phyloP scores from a whole-genome alignment of 352 stramenopile species.

The Phytophthora palmivora region DNA sequence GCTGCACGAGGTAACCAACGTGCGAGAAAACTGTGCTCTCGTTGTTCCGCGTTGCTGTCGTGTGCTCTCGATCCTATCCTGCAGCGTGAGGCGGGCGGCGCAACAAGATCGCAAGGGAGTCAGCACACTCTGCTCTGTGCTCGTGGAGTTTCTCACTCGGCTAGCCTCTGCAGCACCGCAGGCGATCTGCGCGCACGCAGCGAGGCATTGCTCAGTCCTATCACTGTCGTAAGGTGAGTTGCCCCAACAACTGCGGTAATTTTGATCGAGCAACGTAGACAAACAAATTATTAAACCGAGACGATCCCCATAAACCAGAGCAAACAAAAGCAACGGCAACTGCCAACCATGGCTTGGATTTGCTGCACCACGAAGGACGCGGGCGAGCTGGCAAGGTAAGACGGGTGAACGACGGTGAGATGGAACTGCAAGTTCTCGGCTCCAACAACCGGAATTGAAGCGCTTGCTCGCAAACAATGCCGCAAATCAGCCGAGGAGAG shows the following conservation, averaged over 20 bases:
- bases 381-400: background rate
- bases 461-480: slow-evolving; percentile 15
- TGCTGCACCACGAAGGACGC: slow-evolving; percentile 6
- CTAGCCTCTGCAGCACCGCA: slow-evolving; percentile 3
- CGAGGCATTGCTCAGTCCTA: too few species aligned
- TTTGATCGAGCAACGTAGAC: too few species aligned
- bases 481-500: background rate
- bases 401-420: slow-evolving; percentile 1
- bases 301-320: too few species aligned
- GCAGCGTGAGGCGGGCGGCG: slow-evolving; percentile 8
- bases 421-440: slow-evolving; percentile 8
- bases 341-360: slow-evolving; percentile 7
- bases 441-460: slow-evolving; percentile 11
- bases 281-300: too few species aligned
- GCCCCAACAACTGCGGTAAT: too few species aligned
- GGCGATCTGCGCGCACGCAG: background rate
- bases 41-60: slow-evolving; percentile 1
- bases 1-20: too few species aligned
- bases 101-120: slow-evolving; percentile 5
- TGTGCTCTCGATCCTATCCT: too few species aligned
- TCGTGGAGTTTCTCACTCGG: background rate
- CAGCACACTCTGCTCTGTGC: slow-evolving; percentile 3
- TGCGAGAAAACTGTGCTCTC: background rate
- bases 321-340: too few species aligned
- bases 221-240: slow-evolving; percentile 14